Evolutionary conservation across 495 filamentous ascomycete genomes (phyloP).

Genomic region (Aspergillus olivimuriae): DNA sequence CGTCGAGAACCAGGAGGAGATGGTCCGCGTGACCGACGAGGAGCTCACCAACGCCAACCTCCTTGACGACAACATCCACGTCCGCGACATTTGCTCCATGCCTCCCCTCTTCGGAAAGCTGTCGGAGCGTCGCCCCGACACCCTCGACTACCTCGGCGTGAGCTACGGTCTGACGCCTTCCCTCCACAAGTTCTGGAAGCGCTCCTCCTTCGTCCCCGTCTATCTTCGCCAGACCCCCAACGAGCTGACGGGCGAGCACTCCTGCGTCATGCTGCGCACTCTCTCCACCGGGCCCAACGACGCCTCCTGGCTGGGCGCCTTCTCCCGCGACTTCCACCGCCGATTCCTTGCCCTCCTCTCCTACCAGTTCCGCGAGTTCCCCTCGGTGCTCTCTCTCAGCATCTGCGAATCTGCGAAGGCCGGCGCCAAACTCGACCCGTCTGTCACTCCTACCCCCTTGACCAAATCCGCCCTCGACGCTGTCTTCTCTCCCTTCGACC

Average conservation of each 20-base stretch:
- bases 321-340: slow-evolving; percentile 84
- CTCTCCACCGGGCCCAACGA: slow-evolving; percentile 56
- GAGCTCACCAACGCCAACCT: slow-evolving; percentile 75
- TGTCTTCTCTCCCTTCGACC: slow-evolving; percentile 80
- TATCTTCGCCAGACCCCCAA: slow-evolving; percentile 96
- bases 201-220: slow-evolving; percentile 75
- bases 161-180: slow-evolving; percentile 85
- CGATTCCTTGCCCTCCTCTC: slow-evolving; percentile 83
- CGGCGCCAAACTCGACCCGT: slow-evolving; percentile 56
- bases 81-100: slow-evolving; percentile 85
- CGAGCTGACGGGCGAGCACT: slow-evolving; percentile 94
- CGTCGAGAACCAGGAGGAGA: slow-evolving; percentile 42
- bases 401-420: slow-evolving; percentile 79
- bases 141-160: slow-evolving; percentile 88
- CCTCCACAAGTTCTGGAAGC: slow-evolving; percentile 97
- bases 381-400: slow-evolving; percentile 71
- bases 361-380: slow-evolving; percentile 87
- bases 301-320: slow-evolving; percentile 78
- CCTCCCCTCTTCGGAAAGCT: slow-evolving; percentile 90
- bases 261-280: slow-evolving; percentile 91
- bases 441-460: slow-evolving; percentile 45
- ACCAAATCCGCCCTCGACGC: slow-evolving; percentile 67
- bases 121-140: slow-evolving; percentile 71
- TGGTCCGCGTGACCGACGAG: slow-evolving; percentile 75
- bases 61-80: slow-evolving; percentile 77